Conservation (phyloP, 2,329 filamentous ascomycete species). For the Sphaerulina vaccinii region DNA sequence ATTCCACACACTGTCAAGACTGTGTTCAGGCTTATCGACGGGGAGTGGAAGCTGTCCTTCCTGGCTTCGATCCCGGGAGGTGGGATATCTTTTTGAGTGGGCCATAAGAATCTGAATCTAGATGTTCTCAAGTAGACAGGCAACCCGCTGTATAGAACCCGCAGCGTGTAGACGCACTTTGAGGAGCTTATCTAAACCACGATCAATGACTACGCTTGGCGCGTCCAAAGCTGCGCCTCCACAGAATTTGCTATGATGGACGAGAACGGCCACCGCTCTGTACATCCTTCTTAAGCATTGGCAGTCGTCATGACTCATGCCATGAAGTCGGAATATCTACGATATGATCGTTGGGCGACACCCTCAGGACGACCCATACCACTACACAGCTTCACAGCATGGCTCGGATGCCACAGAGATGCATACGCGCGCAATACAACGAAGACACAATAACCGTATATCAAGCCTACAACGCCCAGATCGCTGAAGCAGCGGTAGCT, state of each 20-base stretch:
- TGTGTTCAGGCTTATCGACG: background rate
- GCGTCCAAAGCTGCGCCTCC: constrained; percentile 10
- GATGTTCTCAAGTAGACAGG: too few relatives aligned
- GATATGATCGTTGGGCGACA: too few relatives aligned
- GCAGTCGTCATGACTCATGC: too few relatives aligned
- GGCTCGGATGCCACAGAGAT: background rate
- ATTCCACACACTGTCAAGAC: background rate
- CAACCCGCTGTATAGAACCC: too few relatives aligned
- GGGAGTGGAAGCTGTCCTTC: background rate
- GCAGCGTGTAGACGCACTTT: too few relatives aligned
- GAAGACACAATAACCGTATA: constrained; percentile 6
- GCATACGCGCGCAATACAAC: constrained; percentile 9
- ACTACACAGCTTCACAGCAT: too few relatives aligned
- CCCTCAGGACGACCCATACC: too few relatives aligned
- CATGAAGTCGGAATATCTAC: too few relatives aligned
- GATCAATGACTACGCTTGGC: too few relatives aligned
- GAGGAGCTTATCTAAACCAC: too few relatives aligned
- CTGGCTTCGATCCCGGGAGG: background rate
- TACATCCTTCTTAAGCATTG: too few relatives aligned
- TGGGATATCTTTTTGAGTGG: background rate
- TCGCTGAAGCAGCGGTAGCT: constrained; percentile 6
- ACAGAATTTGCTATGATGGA: background rate
- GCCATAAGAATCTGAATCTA: background rate
- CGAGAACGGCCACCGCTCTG: constrained; percentile 4
- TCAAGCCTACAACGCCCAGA: constrained; percentile 13